Evolutionary conservation across 2,329 filamentous ascomycete species (phyloP).

Genomic region (Exophiala xenobiotica): DNA sequence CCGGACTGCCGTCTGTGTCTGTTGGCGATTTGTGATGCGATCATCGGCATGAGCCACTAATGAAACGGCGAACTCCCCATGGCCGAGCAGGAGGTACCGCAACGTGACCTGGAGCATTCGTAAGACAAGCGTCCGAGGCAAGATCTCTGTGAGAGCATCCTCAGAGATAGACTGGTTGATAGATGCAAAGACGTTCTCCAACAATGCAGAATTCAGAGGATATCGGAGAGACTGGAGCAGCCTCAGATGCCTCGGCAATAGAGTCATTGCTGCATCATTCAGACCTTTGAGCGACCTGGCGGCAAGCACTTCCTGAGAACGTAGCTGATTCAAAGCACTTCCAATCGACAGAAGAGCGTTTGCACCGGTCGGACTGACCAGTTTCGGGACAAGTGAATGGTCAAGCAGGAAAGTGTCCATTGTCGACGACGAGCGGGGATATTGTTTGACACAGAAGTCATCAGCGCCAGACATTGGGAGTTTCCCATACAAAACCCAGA

Average conservation of each 20-base stretch:
- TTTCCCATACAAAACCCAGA: conserved; percentile 87
- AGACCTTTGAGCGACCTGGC: conserved; percentile 30
- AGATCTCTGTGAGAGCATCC: conserved; percentile 75
- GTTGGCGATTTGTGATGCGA: conserved; percentile 71
- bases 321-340: conserved; percentile 80
- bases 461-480: conserved; percentile 71
- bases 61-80: conserved; percentile 87
- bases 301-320: conserved; percentile 42
- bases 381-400: conserved; percentile 67
- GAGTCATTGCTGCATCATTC: conserved; percentile 28
- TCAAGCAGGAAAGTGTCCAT: conserved; percentile 56
- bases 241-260: conserved; percentile 33
- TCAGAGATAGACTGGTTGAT: conserved; percentile 81
- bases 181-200: conserved; percentile 69
- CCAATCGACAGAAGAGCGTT: conserved; percentile 88
- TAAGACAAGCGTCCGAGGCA: conserved; percentile 74
- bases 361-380: conserved; percentile 72
- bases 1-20: conserved; percentile 43
- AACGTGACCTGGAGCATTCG: conserved; percentile 75
- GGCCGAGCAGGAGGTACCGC: conserved; percentile 81
- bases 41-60: conserved; percentile 83
- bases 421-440: conserved; percentile 39
- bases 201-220: conserved; percentile 69
- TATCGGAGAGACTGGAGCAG: conserved; percentile 55
- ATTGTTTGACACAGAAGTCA: conserved; percentile 78